Percentiles rank a stretch among this genome's conserved stretches.
Evolutionary conservation across 2,329 filamentous ascomycete genomes (phyloP).

Genomic region (Dryadomyces quercivorus): DNA sequence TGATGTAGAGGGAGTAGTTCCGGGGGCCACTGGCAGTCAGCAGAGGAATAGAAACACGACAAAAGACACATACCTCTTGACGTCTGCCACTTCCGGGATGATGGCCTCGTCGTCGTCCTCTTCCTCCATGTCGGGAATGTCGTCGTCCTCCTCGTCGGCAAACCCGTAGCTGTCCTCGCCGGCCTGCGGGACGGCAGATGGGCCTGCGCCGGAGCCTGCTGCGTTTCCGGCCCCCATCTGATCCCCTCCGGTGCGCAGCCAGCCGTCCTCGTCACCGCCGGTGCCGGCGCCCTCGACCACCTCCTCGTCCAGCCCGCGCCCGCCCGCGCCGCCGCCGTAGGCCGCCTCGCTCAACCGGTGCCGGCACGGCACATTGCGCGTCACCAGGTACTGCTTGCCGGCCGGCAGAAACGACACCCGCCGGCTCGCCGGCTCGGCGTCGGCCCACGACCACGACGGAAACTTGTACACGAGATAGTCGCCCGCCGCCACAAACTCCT

Average conservation of each 20-base stretch:
- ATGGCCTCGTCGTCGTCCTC: slow-evolving; percentile 96
- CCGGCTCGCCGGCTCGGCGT: slow-evolving; percentile 69
- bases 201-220: neutral
- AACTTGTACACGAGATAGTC: slow-evolving; percentile 99
- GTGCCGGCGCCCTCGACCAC: slow-evolving; percentile 48
- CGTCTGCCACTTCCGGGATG: slow-evolving; percentile 55
- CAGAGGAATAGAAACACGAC: neutral
- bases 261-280: slow-evolving; percentile 65
- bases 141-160: slow-evolving; percentile 45
- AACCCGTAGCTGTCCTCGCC: slow-evolving; percentile 55
- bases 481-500: slow-evolving; percentile 90
- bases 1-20: slow-evolving; percentile 98
- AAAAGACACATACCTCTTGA: slow-evolving; percentile 28
- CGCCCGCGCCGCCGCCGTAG: slow-evolving; percentile 58
- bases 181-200: neutral
- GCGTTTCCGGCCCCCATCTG: neutral
- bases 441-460: slow-evolving; percentile 93
- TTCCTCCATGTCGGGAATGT: slow-evolving; percentile 97
- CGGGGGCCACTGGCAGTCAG: slow-evolving; percentile 52
- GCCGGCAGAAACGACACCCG: slow-evolving; percentile 71
- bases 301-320: slow-evolving; percentile 20
- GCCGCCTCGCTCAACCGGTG: slow-evolving; percentile 88
- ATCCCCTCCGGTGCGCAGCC: slow-evolving; percentile 71
- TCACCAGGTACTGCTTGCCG: slow-evolving; percentile 91
- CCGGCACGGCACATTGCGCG: slow-evolving; percentile 87